These are phyloP conservation scores for Talaromyces thailandensis DNA, from an alignment of 495 filamentous ascomycete genomes.

Conservation along the genomic window DNA sequence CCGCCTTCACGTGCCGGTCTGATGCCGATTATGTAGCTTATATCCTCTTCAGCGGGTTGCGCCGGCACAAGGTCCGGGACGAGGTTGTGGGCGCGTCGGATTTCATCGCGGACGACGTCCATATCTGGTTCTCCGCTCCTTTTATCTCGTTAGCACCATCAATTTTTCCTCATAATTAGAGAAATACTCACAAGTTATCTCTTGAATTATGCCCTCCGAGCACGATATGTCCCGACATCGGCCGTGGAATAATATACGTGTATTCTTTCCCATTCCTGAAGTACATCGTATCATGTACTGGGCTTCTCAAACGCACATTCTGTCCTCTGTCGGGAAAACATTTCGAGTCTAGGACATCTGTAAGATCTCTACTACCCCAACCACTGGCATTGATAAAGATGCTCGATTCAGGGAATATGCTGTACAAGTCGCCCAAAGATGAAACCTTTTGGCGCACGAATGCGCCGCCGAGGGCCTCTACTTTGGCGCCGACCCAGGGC, in stretches of 20 bases:
- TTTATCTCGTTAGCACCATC: not conserved
- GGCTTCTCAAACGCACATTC: conserved; percentile 30
- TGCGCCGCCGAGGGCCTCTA: conserved; percentile 23
- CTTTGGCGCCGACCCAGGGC: conserved; percentile 25
- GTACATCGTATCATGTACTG: conserved; percentile 24
- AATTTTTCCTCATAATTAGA: not conserved
- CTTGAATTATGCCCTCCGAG: conserved; percentile 39
- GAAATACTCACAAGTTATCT: conserved; percentile 22
- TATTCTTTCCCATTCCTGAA: conserved; percentile 39
- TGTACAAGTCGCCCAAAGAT: conserved; percentile 29
- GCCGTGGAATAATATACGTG: conserved; percentile 42
- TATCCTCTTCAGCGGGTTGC: conserved; percentile 17
- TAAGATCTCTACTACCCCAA: conserved; percentile 25
- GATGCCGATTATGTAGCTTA: conserved; percentile 34
- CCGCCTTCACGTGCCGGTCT: conserved; percentile 29
- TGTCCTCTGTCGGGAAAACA: conserved; percentile 36
- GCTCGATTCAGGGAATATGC: conserved; percentile 27
- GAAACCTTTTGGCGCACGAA: conserved; percentile 31
- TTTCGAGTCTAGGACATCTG: conserved; percentile 27
- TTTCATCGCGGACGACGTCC: conserved; percentile 31
- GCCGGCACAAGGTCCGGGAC: conserved; percentile 31
- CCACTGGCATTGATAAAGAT: conserved; percentile 39
- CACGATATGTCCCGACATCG: conserved; percentile 30
- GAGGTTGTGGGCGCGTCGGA: conserved; percentile 30
- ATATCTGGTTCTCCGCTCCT: conserved; percentile 23